Percentiles rank a stretch among this genome's conserved stretches.
These are phyloP conservation scores for Lumnitzera racemosa DNA, from an alignment of 345 rosid species.

Conservation along the genomic window DNA sequence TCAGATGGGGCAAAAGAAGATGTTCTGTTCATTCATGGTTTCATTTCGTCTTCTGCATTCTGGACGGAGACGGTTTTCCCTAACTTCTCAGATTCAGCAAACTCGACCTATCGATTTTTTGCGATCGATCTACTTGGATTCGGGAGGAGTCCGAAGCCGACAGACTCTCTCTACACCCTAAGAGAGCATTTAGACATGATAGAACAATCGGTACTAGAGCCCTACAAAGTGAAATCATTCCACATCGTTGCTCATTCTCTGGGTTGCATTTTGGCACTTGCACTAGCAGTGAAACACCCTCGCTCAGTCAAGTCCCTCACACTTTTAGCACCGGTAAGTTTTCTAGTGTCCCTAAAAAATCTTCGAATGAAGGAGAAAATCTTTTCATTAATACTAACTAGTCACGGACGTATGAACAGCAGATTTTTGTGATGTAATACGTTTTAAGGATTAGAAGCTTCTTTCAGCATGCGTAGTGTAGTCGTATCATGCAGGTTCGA, in stretches of 20 bases:
- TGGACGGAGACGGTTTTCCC: conserved; percentile 97
- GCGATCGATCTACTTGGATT: conserved; percentile 89
- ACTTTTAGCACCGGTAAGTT: conserved; percentile 78
- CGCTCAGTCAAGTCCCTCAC: conserved; percentile 81
- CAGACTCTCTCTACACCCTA: conserved; percentile 80
- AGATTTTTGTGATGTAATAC: too few relatives aligned
- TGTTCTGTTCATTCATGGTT: conserved; percentile 95
- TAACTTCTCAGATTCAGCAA: conserved; percentile 59
- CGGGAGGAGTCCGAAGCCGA: conserved; percentile 95
- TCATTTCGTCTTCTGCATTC: conserved; percentile 91
- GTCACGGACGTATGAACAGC: too few relatives aligned
- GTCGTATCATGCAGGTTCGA: too few relatives aligned
- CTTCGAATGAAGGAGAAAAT: too few relatives aligned
- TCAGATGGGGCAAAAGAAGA: conserved; percentile 40
- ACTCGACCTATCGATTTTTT: conserved; percentile 62
- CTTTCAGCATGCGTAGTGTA: too few relatives aligned
- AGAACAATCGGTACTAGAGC: conserved; percentile 52
- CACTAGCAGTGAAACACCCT: conserved; percentile 75
- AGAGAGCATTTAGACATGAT: conserved; percentile 94
- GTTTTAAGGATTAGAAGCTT: too few relatives aligned
- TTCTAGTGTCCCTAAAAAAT: too few relatives aligned
- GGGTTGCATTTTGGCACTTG: conserved; percentile 96
- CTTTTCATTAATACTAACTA: too few relatives aligned
- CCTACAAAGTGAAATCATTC: conserved; percentile 65
- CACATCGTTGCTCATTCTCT: conserved; percentile 98